Conservation (phyloP, 176 grass and related monocot species). For the Triticum timopheevii region DNA sequence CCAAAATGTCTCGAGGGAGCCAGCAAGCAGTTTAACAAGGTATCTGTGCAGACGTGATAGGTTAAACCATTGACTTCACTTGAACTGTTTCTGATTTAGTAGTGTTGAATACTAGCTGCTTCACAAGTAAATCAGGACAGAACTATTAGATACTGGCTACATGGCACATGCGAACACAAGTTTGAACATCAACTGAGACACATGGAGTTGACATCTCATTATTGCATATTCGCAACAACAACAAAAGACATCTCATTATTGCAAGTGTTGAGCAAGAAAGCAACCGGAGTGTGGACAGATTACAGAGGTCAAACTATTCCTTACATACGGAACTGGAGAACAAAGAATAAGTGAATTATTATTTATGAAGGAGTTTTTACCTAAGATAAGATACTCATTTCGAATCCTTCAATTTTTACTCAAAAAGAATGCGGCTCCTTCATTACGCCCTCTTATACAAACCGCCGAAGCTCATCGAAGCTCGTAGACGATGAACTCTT, state of each 20-base stretch:
- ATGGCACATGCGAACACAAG: background rate
- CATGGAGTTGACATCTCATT: background rate
- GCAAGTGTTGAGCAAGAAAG: background rate
- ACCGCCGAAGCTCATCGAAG: background rate
- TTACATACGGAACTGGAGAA: background rate
- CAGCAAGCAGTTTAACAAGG: too few species aligned
- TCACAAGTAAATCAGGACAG: too few species aligned
- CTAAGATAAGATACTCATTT: conserved; percentile 11
- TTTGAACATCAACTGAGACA: background rate
- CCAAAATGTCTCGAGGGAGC: too few species aligned
- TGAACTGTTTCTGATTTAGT: too few species aligned
- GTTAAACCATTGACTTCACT: too few species aligned
- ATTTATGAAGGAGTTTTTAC: conserved; percentile 9
- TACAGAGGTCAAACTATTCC: background rate
- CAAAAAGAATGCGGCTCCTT: conserved; percentile 16
- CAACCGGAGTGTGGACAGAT: background rate
- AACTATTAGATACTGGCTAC: too few species aligned
- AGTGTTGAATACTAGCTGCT: too few species aligned
- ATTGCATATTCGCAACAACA: too few species aligned
- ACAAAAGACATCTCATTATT: background rate
- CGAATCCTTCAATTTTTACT: conserved; percentile 6
- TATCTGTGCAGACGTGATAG: too few species aligned
- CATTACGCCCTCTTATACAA: background rate
- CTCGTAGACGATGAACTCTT: background rate
- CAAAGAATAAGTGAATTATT: conserved; percentile 13